Base-by-base conservation (phyloP, 176 grass and related monocot genomes). In the Microstegium vimineum region DNA sequence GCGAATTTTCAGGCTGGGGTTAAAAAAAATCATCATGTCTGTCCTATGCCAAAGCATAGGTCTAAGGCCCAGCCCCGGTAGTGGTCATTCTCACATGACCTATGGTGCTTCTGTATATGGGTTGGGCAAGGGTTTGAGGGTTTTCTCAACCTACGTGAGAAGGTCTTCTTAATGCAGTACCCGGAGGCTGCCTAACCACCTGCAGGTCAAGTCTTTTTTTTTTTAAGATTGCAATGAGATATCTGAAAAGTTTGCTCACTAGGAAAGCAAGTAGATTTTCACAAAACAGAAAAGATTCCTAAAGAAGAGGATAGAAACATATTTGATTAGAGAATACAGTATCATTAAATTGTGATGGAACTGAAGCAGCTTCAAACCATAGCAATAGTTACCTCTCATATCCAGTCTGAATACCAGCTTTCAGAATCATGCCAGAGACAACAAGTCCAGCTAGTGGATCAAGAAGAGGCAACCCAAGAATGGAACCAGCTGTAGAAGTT, bases 381-480 rank as follows among this genome's bases (percentile, higher is more conserved):
- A 82, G 54, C 16, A 74, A 73, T 49, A 46, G 31, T 77, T 90
- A 98, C 96, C 96, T 98, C 56, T 89, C 82, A 72, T 95, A 98
- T 82, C 96, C 87, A 30, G 96, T 93, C 37, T 93, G 84, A 84
- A 95, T 83, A 79, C 93, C 93, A 86, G 88, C 96, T 93, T 95
- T 98, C 65, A 91, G 81, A 88, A 98, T 95, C 96, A 98, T 93
- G 78, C 92, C 92, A 42, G 90, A 95, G 23, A 98, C 95, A 79
- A 91, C 31, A 85, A 98, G 82, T 42, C 95, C 95, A 84, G 95
- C 95, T 82, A 95, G 87, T 82, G 92, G 95, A 91, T 98, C 95
- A 68, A 98, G 90, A 81, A 86, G 87, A 64, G 90, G 92, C 74
- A 98, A 71, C 60, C 95, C 95, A 77, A 98, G 49, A 64, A 98